phyloP scores from a whole-genome alignment of 2,329 filamentous ascomycete genomes.

The Trichoderma endophyticum region DNA sequence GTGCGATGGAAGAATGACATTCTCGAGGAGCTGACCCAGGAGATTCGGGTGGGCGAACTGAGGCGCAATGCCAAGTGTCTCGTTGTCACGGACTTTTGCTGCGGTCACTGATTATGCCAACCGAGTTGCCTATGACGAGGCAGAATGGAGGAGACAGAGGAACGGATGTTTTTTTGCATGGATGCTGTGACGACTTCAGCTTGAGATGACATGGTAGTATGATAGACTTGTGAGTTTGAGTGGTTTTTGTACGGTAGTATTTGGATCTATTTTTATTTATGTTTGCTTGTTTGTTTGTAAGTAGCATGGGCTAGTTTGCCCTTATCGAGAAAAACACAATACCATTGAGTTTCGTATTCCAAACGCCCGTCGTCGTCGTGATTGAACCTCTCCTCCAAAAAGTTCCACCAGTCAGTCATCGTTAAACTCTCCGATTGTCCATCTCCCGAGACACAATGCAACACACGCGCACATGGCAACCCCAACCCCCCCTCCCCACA shows the following conservation, averaged over 20 bases:
- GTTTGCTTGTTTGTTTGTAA: not conserved
- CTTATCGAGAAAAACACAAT: not conserved
- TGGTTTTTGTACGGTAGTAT: not conserved
- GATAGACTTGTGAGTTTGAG: not conserved
- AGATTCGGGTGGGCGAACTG: conserved; percentile 26
- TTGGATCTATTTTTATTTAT: not conserved
- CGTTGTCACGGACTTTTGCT: conserved; percentile 26
- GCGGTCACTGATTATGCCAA: conserved; percentile 22
- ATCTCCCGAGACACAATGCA: not conserved
- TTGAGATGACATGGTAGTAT: not conserved
- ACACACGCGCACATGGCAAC: not conserved
- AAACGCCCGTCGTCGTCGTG: not conserved
- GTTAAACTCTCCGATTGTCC: not conserved
- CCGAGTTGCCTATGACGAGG: not conserved
- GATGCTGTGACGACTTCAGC: not conserved
- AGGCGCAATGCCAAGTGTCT: conserved; percentile 22
- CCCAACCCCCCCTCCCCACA: not conserved
- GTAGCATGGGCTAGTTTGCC: not conserved
- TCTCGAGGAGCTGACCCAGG: conserved; percentile 24
- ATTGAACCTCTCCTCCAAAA: no score
- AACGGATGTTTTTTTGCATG: not conserved
- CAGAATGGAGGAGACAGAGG: not conserved
- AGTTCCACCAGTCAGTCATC: not conserved
- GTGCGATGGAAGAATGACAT: conserved; percentile 30
- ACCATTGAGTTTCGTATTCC: not conserved